Evolutionary conservation across 768 basidiomycete genomes (phyloP), one percentile per base, ranked within the genome.

Genomic region (Hypholoma sublateritium): DNA sequence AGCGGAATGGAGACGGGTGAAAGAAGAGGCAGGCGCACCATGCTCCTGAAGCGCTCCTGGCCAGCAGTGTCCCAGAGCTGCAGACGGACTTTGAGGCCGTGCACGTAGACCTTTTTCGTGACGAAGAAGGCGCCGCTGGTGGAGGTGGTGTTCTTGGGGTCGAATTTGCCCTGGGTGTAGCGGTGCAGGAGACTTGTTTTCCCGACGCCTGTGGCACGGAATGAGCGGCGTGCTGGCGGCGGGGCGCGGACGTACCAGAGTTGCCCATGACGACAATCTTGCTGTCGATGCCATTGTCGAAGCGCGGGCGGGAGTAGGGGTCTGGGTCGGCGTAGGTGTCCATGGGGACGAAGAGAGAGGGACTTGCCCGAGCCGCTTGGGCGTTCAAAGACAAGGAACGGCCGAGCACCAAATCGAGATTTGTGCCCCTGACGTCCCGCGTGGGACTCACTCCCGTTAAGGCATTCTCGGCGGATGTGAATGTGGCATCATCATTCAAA

Each of bases 181-280:
- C 95, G 85, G 68, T 91, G 85, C 56, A 96, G 81, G 55, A 97
- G 84, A 68, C 91, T 92, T 59, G 94, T 94, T 78, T 95, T 95
- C 65, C 94, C 93, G 56, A 95, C 93, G 65, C 91, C 91, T 93
- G 62, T 54, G 53, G 62, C 32, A 32, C 47, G 56, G 39, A 39
- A 49, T 56, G 58, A 50, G 35, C 51, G 41, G 24, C 19, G 41
- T 21, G 54, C 8, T 41, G 55, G 17, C 47, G 24, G 28, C 48
- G 35, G 49, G 35, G n/a, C 42, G 45, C 14, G 34, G 59, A 53
- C 66, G 47, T 41, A 75, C 78, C 78, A 59, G 79, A 80, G 73
- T 89, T 93, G 77, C 91, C 93, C 89, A 95, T 93, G 66, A 96
- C 85, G 69, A 96, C 93, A 71, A 95, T 91, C 84, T 95, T 95